Evolutionary conservation across 176 grass and related monocot species (phyloP).

Genomic region (Triticum timopheevii): DNA sequence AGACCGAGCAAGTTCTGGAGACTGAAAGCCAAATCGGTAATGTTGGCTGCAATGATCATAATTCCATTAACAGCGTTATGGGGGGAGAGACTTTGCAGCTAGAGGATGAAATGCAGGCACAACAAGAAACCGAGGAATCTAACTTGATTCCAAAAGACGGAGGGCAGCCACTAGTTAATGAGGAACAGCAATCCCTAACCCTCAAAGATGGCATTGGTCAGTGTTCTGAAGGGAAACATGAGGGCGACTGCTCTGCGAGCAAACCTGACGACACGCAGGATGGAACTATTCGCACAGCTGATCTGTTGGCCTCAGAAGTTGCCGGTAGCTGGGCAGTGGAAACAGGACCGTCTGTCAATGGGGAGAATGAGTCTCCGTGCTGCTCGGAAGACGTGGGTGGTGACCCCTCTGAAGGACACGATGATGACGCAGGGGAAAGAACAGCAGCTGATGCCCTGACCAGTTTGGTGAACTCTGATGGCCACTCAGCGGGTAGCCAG

Average conservation of each 20-base stretch:
- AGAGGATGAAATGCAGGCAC: constrained; percentile 64
- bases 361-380: constrained; percentile 63
- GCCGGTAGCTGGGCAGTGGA: constrained; percentile 92
- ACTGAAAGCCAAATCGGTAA: constrained; percentile 69
- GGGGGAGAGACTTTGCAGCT: constrained; percentile 79
- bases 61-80: constrained; percentile 42
- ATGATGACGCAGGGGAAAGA: constrained; percentile 7
- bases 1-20: constrained; percentile 69
- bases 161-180: constrained; percentile 24
- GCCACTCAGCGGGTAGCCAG: constrained; percentile 63
- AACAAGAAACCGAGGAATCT: constrained; percentile 53
- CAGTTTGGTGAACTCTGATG: constrained; percentile 53
- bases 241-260: constrained; percentile 40
- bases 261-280: constrained; percentile 50
- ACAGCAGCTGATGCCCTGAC: constrained; percentile 41
- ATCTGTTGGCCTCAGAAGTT: constrained; percentile 92
- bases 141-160: constrained; percentile 22
- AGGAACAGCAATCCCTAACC: constrained; percentile 16
- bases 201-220: constrained; percentile 12
- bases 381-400: constrained; percentile 44
- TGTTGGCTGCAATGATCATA: constrained; percentile 40
- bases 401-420: constrained; percentile 29
- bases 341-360: constrained; percentile 60
- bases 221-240: constrained; percentile 43
- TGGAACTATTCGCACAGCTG: constrained; percentile 58